Percentiles rank a stretch among this genome's conserved stretches.
These are phyloP conservation scores for Pseudonitzschia pungens DNA, from an alignment of 108 stramenopile genomes.

Conservation along the genomic window DNA sequence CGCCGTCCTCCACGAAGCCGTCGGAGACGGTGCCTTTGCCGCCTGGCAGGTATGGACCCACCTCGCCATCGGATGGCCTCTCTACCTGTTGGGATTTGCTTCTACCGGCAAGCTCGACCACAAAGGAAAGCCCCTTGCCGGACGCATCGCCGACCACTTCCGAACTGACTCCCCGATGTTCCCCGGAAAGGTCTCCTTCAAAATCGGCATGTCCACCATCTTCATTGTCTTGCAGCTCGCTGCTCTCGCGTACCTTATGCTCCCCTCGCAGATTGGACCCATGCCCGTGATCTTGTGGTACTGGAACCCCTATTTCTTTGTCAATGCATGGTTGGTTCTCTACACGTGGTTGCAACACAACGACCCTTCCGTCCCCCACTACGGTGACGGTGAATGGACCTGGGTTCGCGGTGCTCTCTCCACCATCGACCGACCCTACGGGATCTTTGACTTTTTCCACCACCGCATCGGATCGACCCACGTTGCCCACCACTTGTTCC, in stretches of 20 bases:
- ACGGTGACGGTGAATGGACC: slow-evolving; percentile 94
- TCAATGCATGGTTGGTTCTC: slow-evolving; percentile 96
- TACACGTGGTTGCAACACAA: slow-evolving; percentile 99
- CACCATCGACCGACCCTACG: slow-evolving; percentile 97
- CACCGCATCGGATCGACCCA: slow-evolving; percentile 97
- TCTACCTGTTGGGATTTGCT: slow-evolving; percentile 86
- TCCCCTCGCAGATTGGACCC: slow-evolving; percentile 54
- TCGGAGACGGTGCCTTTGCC: slow-evolving; percentile 90
- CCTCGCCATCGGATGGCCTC: slow-evolving; percentile 86
- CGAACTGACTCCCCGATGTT: slow-evolving; percentile 90
- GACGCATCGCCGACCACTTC: slow-evolving; percentile 81
- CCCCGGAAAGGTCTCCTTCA: slow-evolving; percentile 71
- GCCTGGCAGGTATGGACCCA: slow-evolving; percentile 88
- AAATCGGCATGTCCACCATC: slow-evolving; percentile 80
- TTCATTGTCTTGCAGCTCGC: slow-evolving; percentile 68
- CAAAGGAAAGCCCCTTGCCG: slow-evolving; percentile 64
- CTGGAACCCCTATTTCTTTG: slow-evolving; percentile 91
- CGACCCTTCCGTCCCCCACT: slow-evolving; percentile 97
- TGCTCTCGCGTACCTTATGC: slow-evolving; percentile 34
- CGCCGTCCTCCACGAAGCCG: slow-evolving; percentile 80
- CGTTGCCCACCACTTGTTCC: slow-evolving; percentile 97
- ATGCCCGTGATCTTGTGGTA: slow-evolving; percentile 90
- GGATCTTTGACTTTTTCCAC: slow-evolving; percentile 96
- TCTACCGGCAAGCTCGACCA: slow-evolving; percentile 72
- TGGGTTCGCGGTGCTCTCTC: slow-evolving; percentile 96